These are phyloP conservation scores for Globisporangium mamillatum DNA, from an alignment of 352 stramenopile species.

Conservation along the genomic window DNA sequence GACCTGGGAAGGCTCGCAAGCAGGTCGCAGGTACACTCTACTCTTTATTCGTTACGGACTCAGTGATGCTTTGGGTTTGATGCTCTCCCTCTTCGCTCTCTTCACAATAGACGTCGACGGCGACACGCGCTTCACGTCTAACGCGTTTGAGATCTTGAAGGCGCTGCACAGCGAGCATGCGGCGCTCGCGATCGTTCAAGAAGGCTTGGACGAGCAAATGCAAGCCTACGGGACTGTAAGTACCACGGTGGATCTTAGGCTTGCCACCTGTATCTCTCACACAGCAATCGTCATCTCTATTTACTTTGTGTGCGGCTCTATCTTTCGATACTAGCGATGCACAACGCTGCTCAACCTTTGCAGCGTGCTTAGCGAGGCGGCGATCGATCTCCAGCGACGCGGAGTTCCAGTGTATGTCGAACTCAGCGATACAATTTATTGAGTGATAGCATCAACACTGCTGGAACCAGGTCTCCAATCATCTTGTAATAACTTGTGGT, in stretches of 20 bases:
- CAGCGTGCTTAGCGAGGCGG: conserved; percentile 9
- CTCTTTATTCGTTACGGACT: neutral
- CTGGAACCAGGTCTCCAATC: neutral
- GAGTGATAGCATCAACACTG: neutral
- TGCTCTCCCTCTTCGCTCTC: neutral
- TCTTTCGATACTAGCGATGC: conserved; percentile 6
- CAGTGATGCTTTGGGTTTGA: neutral
- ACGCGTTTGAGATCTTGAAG: conserved; percentile 13
- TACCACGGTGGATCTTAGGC: no score
- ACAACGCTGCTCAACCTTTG: conserved; percentile 17
- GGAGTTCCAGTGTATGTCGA: conserved; percentile 4
- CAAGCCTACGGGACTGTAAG: conserved; percentile 10
- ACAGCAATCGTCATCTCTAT: no score
- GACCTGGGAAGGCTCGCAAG: conserved; percentile 17
- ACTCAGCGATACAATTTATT: no score
- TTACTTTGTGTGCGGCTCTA: neutral
- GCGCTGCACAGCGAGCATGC: conserved; percentile 15
- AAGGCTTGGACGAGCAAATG: conserved; percentile 11
- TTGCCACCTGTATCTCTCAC: no score
- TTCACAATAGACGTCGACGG: conserved; percentile 10
- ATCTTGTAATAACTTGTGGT: neutral
- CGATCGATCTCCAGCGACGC: conserved; percentile 14
- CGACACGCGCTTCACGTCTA: conserved; percentile 15
- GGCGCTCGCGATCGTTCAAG: conserved; percentile 13
- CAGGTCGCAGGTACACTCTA: conserved; percentile 9